Base-by-base conservation (phyloP, 768 basidiomycete genomes). In the Asterophora parasitica region DNA sequence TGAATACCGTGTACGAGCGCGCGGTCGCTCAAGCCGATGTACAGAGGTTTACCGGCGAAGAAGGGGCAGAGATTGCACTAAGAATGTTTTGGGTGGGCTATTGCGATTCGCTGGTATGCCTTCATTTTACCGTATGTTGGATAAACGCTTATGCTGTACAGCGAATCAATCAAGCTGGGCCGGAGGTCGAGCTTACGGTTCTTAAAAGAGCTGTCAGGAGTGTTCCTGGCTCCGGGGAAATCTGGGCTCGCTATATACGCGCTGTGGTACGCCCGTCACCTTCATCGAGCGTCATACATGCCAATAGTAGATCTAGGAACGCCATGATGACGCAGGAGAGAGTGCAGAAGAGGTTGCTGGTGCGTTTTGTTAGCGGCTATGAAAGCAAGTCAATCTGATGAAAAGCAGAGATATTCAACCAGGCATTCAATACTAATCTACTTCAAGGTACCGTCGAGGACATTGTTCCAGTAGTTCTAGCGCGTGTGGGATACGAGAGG, bases 161-260 rank as follows among this genome's bases (percentile, higher is more conserved):
- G 82, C 69, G 82, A 42, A 70, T 71, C 27, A 67, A 76, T 48
- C 71, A 72, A 12, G 69, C 59, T 1, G 75, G 70, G 10, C 64
- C 65, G 27, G 71, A 71, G 1, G 61, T 61, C 8, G 73, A 83
- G 54, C 50, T 69, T 26, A 55, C 57, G n/a, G 61, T 72, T 12
- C 70, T 79, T 23, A 68, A 65, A 49, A 71, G 88, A 34, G 88
- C 88, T 9, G 61, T 79, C 8, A 75, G 86, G 48, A 90, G 89
- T 58, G 80, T 83, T 0, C 88, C 90, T 33, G 77, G 73, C 13
- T 87, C 77, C 28, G 90, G 90, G 15, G 85, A 88, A 57, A 68
- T 89, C 12, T 88, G 86, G 84, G 82, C 87, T 4, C 73, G 81
- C 34, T 88, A 88, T 61, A 80, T 92, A 10, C 81, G 86, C 32